phyloP scores from a whole-genome alignment of 495 filamentous ascomycete genomes.

The Penicillium maclennaniae region DNA sequence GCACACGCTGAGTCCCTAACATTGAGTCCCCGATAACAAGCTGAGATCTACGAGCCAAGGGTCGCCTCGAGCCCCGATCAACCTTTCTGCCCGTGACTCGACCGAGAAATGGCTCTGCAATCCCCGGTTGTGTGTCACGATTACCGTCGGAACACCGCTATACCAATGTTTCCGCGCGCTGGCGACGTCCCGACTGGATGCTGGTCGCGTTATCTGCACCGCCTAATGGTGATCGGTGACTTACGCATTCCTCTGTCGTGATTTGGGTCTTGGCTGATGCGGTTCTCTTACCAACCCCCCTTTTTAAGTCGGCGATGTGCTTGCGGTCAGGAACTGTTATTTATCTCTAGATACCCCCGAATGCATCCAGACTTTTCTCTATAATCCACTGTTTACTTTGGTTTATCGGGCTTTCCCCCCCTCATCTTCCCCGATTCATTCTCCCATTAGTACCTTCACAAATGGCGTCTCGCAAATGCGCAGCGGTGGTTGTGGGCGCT shows the following conservation, averaged over 20 bases:
- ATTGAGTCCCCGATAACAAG: not conserved
- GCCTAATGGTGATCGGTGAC: conserved; percentile 16
- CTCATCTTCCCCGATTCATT: conserved; percentile 1
- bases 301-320: not conserved
- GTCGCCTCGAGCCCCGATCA: conserved; percentile 2
- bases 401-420: not conserved
- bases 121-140: not conserved
- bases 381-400: not conserved
- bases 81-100: conserved; percentile 4
- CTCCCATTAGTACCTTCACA: not conserved
- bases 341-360: conserved; percentile 21
- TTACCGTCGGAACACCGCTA: not conserved
- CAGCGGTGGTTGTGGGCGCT: conserved; percentile 54
- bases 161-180: conserved; percentile 1
- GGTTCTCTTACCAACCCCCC: not conserved
- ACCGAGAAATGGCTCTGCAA: conserved; percentile 4
- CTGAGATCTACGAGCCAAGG: not conserved
- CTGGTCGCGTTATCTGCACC: conserved; percentile 29
- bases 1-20: too few relatives aligned
- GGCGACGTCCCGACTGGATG: conserved; percentile 22
- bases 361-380: conserved; percentile 16
- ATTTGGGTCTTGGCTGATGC: conserved; percentile 12
- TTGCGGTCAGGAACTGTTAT: conserved; percentile 8
- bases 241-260: conserved; percentile 17
- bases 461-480: conserved; percentile 40